Percentiles rank a stretch among this genome's conserved stretches.
phyloP scores from a whole-genome alignment of 2,329 filamentous ascomycete genomes.

The Fusarium udum region DNA sequence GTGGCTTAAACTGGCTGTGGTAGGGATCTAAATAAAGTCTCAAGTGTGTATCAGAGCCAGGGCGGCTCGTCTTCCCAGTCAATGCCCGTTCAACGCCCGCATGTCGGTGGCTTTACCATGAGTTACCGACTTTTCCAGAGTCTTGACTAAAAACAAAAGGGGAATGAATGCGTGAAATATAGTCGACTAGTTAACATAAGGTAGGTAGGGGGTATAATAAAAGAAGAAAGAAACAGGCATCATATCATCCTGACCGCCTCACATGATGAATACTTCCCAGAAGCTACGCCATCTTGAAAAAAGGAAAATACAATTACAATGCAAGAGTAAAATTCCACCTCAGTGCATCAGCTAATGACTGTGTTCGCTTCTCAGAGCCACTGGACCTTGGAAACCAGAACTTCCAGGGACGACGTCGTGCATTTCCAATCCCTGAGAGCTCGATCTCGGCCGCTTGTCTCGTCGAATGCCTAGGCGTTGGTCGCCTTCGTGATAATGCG shows the following conservation, averaged over 20 bases:
- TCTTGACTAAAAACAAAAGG: conserved; percentile 6
- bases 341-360: conserved; percentile 28
- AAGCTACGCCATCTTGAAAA: conserved; percentile 31
- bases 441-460: conserved; percentile 55
- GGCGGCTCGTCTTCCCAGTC: conserved; percentile 4
- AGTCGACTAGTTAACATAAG: conserved; percentile 24
- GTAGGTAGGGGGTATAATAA: conserved; percentile 36
- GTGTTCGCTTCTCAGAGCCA: conserved; percentile 53
- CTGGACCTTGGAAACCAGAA: conserved; percentile 65
- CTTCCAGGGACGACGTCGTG: conserved; percentile 64
- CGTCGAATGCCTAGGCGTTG: conserved; percentile 75
- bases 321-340: conserved; percentile 6
- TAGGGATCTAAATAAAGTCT: conserved; percentile 18
- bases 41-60: conserved; percentile 13
- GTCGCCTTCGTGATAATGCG: conserved; percentile 79
- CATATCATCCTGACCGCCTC: conserved; percentile 30
- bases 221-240: conserved; percentile 37
- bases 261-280: conserved; percentile 40
- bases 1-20: conserved; percentile 11
- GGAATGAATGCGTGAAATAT: conserved; percentile 23
- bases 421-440: conserved; percentile 81
- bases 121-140: conserved; percentile 22
- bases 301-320: conserved; percentile 13
- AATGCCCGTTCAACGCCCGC: conserved; percentile 19
- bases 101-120: conserved; percentile 3